Percentiles rank a stretch among this genome's conserved stretches.
Evolutionary conservation across 176 grass and related monocot genomes (phyloP).

Genomic region (Coix lacrymajobi): DNA sequence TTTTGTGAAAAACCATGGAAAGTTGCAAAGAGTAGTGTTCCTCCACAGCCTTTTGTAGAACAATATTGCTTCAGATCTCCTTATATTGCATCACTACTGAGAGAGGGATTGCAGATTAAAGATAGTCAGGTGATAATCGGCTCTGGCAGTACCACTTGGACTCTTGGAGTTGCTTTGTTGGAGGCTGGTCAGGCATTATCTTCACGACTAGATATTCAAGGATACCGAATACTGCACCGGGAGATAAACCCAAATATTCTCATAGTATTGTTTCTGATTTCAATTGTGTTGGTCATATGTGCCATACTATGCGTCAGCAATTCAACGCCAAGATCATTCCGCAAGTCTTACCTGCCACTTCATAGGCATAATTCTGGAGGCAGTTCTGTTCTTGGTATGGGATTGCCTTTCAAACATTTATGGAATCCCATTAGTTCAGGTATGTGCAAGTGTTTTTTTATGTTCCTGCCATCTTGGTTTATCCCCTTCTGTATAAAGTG

Average conservation of each 20-base stretch:
- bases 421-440: constrained; percentile 88
- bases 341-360: constrained; percentile 75
- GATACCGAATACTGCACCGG: constrained; percentile 59
- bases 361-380: constrained; percentile 54
- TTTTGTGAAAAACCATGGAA: constrained; percentile 92
- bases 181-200: constrained; percentile 74
- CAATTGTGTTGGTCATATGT: constrained; percentile 63
- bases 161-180: constrained; percentile 80
- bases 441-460: constrained; percentile 15
- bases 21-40: constrained; percentile 82
- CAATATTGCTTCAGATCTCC: constrained; percentile 96
- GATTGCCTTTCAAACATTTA: constrained; percentile 63
- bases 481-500: not conserved
- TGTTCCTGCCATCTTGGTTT: not conserved
- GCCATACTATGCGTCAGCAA: constrained; percentile 61
- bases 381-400: constrained; percentile 51
- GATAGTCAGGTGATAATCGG: constrained; percentile 77
- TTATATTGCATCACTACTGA: constrained; percentile 79
- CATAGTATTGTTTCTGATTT: constrained; percentile 63
- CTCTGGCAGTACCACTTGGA: constrained; percentile 94
- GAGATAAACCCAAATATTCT: constrained; percentile 79
- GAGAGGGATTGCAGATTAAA: constrained; percentile 88
- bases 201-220: constrained; percentile 55
- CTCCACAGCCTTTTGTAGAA: constrained; percentile 88
- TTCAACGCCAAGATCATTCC: constrained; percentile 69